Conservation (phyloP, 352 stramenopile species). For the Achlya hypogyna region DNA sequence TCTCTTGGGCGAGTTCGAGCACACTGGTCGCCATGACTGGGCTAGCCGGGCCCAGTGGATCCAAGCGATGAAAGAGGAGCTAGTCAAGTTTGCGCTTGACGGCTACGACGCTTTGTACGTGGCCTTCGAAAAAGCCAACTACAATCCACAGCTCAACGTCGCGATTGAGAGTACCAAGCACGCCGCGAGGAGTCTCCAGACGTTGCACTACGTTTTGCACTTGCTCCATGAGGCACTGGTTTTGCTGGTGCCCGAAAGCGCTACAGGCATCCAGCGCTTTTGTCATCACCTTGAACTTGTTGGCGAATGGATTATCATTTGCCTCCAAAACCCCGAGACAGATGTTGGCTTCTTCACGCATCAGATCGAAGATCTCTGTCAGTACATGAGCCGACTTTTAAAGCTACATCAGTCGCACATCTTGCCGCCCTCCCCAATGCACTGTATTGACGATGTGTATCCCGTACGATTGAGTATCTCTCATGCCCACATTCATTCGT, state of each 20-base stretch:
- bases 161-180: conserved; percentile 24
- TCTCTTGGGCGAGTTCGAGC: conserved; percentile 22
- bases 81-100: conserved; percentile 12
- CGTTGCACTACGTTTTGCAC: conserved; percentile 22
- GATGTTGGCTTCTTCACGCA: conserved; percentile 26
- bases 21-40: background rate
- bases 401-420: background rate
- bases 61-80: background rate
- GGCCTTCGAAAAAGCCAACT: conserved; percentile 23
- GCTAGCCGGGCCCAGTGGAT: conserved; percentile 12
- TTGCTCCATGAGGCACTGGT: conserved; percentile 22
- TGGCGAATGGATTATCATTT: conserved; percentile 24
- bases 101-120: conserved; percentile 23
- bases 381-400: conserved; percentile 1
- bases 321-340: conserved; percentile 27
- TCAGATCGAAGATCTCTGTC: conserved; percentile 23
- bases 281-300: conserved; percentile 19
- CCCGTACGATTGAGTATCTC: conserved; percentile 14
- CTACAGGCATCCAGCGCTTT: conserved; percentile 6
- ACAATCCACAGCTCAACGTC: conserved; percentile 24
- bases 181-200: conserved; percentile 21
- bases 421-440: background rate
- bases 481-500: conserved; percentile 22
- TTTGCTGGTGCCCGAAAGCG: background rate
- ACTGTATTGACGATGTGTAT: background rate